These are phyloP conservation scores for Arachnomyces sp. DNA, from an alignment of 2,329 filamentous ascomycete species.

Conservation along the genomic window DNA sequence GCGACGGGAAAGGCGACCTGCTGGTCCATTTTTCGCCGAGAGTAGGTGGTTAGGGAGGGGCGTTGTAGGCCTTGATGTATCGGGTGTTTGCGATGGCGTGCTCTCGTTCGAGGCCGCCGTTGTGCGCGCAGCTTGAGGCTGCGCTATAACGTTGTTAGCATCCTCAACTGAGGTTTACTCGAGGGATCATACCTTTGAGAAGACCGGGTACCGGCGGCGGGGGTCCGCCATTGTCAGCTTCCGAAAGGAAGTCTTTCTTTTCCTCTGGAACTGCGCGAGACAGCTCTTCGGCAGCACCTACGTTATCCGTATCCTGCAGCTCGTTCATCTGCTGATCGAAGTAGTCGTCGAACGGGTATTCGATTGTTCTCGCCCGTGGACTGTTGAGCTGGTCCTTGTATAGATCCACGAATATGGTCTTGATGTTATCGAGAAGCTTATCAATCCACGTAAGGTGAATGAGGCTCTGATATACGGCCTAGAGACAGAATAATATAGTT, in stretches of 20 bases:
- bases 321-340: constrained; percentile 89
- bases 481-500: constrained; percentile 6
- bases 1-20: constrained; percentile 68
- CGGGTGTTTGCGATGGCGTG: constrained; percentile 62
- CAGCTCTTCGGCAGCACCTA: constrained; percentile 39
- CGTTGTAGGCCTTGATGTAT: constrained; percentile 70
- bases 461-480: constrained; percentile 95
- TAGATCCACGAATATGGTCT: constrained; percentile 79
- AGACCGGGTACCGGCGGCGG: constrained; percentile 44
- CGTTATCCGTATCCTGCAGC: constrained; percentile 41
- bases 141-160: constrained; percentile 28
- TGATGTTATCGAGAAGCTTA: constrained; percentile 89
- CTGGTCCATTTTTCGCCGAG: constrained; percentile 64
- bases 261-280: constrained; percentile 30
- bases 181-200: constrained; percentile 35
- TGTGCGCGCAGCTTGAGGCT: constrained; percentile 36
- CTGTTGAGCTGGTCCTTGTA: constrained; percentile 83
- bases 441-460: constrained; percentile 96
- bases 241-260: constrained; percentile 39
- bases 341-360: constrained; percentile 84
- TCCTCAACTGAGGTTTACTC: neutral
- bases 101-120: constrained; percentile 53
- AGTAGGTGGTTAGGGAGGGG: constrained; percentile 59
- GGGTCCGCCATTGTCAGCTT: constrained; percentile 43
- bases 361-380: constrained; percentile 65